phyloP scores from a whole-genome alignment of 176 grass and related monocot species.

The Musa beccarii region DNA sequence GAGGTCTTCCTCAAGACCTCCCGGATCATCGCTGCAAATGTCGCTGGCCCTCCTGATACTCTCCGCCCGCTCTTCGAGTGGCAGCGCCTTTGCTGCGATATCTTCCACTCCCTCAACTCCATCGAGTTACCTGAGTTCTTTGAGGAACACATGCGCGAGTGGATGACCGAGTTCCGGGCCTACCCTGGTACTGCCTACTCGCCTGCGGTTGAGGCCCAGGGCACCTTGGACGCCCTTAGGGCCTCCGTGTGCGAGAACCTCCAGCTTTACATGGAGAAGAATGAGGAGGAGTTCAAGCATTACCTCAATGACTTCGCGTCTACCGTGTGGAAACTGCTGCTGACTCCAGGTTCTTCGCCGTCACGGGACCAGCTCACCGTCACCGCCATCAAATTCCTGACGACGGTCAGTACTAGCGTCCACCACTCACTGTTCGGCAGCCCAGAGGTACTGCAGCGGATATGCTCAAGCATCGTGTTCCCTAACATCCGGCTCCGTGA shows the following conservation, averaged over 20 bases:
- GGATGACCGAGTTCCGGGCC: constrained; percentile 79
- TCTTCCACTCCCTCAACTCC: constrained; percentile 93
- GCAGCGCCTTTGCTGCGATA: constrained; percentile 76
- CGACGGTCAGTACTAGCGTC: constrained; percentile 82
- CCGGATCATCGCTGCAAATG: constrained; percentile 39
- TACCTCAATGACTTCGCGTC: constrained; percentile 73
- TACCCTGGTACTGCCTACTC: constrained; percentile 71
- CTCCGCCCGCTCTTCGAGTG: constrained; percentile 64
- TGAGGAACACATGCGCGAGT: constrained; percentile 91
- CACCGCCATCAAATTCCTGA: constrained; percentile 88
- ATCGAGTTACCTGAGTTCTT: constrained; percentile 94
- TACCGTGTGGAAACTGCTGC: constrained; percentile 77
- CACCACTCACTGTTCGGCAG: constrained; percentile 71
- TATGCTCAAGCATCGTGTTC: constrained; percentile 84
- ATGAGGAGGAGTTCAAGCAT: constrained; percentile 78
- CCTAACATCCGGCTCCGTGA: constrained; percentile 85
- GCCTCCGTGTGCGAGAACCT: constrained; percentile 78
- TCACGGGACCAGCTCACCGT: constrained; percentile 59
- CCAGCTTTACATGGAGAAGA: constrained; percentile 96
- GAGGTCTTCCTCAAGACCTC: constrained; percentile 74
- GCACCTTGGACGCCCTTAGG: constrained; percentile 51
- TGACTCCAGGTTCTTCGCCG: constrained; percentile 31
- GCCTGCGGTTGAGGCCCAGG: constrained; percentile 47
- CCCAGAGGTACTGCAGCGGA: constrained; percentile 59
- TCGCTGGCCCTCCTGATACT: constrained; percentile 30